Conservation (phyloP, 129 eudicot species). For the Helichrysum umbraculigerum region DNA sequence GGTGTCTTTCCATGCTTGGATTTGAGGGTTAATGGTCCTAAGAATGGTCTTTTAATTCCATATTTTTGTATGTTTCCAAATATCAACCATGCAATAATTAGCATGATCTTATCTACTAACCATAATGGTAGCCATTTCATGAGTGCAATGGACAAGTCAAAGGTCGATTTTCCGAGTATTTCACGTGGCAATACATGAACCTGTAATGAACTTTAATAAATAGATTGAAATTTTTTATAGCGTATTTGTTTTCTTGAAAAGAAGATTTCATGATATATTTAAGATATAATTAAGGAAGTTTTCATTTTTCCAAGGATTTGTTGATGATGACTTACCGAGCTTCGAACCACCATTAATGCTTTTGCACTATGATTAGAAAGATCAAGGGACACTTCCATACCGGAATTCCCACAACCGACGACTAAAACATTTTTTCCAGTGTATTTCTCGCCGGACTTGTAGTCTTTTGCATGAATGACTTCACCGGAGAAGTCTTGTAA, state of each 20-base stretch:
- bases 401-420: conserved; percentile 89
- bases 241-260: conserved; percentile 7
- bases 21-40: conserved; percentile 70
- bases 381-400: conserved; percentile 96
- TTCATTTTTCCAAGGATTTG: not conserved
- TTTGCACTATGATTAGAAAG: conserved; percentile 70
- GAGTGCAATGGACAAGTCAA: no score
- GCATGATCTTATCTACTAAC: conserved; percentile 56
- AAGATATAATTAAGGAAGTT: no score
- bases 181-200: conserved; percentile 73
- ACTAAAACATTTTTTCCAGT: conserved; percentile 68
- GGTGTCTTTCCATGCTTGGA: conserved; percentile 67
- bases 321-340: conserved; percentile 57
- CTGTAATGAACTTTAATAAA: conserved; percentile 26
- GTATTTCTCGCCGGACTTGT: conserved; percentile 68
- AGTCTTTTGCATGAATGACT: conserved; percentile 75
- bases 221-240: conserved; percentile 19
- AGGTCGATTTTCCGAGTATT: no score
- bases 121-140: no score
- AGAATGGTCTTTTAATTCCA: conserved; percentile 64
- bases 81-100: conserved; percentile 52
- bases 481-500: conserved; percentile 52
- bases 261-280: no score
- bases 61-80: conserved; percentile 61
- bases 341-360: conserved; percentile 87